A percentile compares a stretch with the other conserved stretches of the same genome.
phyloP scores from a whole-genome alignment of 1,284 basidiomycete genomes.

The Puccinia hordei region DNA sequence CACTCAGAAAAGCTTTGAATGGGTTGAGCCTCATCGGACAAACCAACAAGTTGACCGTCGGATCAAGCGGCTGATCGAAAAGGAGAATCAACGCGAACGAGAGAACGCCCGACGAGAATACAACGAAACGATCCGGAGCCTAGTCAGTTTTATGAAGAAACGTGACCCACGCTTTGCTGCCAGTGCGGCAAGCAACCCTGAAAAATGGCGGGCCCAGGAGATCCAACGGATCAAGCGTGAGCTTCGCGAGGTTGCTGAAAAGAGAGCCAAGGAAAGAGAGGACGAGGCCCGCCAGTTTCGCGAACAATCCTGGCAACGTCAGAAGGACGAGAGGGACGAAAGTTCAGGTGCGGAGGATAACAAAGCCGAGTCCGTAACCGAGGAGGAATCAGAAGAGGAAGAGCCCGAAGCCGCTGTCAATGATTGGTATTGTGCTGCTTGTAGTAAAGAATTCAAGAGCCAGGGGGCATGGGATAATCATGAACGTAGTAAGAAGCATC shows the following conservation, averaged over 20 bases:
- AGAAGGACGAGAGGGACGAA: conserved; percentile 41
- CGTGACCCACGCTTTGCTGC: conserved; percentile 77
- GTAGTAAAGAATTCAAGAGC: conserved; percentile 83
- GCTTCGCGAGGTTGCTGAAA: conserved; percentile 54
- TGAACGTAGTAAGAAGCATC: conserved; percentile 91
- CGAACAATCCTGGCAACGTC: conserved; percentile 58
- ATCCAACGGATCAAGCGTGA: conserved; percentile 44
- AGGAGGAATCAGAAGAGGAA: conserved; percentile 60
- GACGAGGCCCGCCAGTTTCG: conserved; percentile 55
- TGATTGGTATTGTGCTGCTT: conserved; percentile 90
- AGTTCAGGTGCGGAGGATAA: conserved; percentile 65
- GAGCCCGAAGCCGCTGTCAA: conserved; percentile 54
- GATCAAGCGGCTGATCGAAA: conserved; percentile 88
- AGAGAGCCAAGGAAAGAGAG: conserved; percentile 55
- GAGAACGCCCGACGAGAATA: conserved; percentile 87
- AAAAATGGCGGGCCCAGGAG: conserved; percentile 52
- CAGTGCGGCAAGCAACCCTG: conserved; percentile 54
- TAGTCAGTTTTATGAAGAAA: conserved; percentile 82
- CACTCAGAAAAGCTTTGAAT: conserved; percentile 85
- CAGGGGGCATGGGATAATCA: conserved; percentile 96
- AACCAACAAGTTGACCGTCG: conserved; percentile 83
- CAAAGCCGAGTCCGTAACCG: conserved; percentile 69
- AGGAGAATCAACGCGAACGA: conserved; percentile 88
- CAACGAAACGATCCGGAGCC: conserved; percentile 83
- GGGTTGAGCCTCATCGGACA: conserved; percentile 82